Evolutionary conservation across 2,329 filamentous ascomycete genomes (phyloP), one percentile per base, ranked within the genome.

Genomic region (Aspergillus sp.): DNA sequence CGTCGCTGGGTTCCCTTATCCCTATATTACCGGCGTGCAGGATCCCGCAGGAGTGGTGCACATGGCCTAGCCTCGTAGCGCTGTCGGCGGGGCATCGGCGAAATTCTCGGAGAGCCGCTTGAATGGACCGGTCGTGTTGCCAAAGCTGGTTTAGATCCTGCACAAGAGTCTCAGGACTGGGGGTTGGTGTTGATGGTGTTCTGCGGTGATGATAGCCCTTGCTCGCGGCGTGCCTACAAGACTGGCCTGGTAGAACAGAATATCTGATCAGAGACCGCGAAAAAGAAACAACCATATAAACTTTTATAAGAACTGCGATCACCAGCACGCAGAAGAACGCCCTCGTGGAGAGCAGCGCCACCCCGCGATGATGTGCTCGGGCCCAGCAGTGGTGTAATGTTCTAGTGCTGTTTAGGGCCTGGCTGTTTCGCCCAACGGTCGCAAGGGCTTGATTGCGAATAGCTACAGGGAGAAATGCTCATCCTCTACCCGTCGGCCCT

Each of bases 341-440:
- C 9, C 27, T 11, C 27, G 9, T 31, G 27, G 27, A 11, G 27
- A 11, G 9, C 27, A 31, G 40, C 50, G 41, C 40, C 27, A 50
- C 40, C 33, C 37, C 25, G 55, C 56, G 63, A 67, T 67, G 65
- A 64, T 64, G 65, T 67, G 65, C 65, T 67, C 62, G 60, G 55
- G 56, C 58, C 49, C 49, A 44, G 31, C 46, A 45, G 33, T 67
- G 59, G 59, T 67, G 65, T 58, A 52, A 67, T 67, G 43, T 25
- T 21, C 45, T 63, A 58, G 55, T 50, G 47, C 40, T 31, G 27
- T 31, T 31, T 31, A 31, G 27, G 25, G 7, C 35, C 52, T 52
- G 23, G 27, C 9, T 41, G 17, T 27, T 31, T 27, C 45, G 39
- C 27, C 37, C 37, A 39, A 39, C 44, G 44, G 17, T 19, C 21